Evolutionary conservation across 352 stramenopile species (phyloP).

Genomic region (Stramenopiles sp.): DNA sequence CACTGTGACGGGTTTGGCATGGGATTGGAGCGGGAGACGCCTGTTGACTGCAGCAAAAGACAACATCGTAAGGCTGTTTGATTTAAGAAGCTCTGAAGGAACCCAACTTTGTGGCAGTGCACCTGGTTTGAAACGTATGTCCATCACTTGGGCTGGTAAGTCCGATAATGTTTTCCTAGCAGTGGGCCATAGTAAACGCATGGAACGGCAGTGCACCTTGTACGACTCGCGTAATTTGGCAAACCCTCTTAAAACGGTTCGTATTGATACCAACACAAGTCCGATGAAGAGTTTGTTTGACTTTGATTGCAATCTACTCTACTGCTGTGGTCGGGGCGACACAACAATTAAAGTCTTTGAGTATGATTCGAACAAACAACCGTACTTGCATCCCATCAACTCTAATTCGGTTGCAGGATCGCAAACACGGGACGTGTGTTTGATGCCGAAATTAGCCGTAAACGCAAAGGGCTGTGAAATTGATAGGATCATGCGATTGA

Average conservation of each 20-base stretch:
- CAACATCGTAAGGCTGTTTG: not conserved
- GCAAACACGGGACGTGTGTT: not conserved
- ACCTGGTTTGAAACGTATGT: not conserved
- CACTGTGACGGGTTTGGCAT: not conserved
- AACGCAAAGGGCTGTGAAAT: not conserved
- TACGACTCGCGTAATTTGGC: not conserved
- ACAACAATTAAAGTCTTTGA: not conserved
- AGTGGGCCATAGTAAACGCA: not conserved
- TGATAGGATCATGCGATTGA: not conserved
- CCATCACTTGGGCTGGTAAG: not conserved
- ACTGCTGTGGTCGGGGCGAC: not conserved
- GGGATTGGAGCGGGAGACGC: not conserved
- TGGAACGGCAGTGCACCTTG: not conserved
- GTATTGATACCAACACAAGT: not conserved
- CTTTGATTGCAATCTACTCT: not conserved
- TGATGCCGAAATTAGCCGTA: not conserved
- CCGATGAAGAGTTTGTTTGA: not conserved
- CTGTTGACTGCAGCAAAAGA: not conserved
- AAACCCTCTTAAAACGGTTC: not conserved
- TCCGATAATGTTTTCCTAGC: not conserved
- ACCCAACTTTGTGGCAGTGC: not conserved
- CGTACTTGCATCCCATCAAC: not conserved
- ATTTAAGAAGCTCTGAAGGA: not conserved
- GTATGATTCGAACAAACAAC: not conserved
- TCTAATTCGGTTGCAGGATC: not conserved